Percentiles rank a stretch among this genome's conserved stretches.
Conservation (phyloP, 768 basidiomycete species). For the Macrolepiota albuminosa region DNA sequence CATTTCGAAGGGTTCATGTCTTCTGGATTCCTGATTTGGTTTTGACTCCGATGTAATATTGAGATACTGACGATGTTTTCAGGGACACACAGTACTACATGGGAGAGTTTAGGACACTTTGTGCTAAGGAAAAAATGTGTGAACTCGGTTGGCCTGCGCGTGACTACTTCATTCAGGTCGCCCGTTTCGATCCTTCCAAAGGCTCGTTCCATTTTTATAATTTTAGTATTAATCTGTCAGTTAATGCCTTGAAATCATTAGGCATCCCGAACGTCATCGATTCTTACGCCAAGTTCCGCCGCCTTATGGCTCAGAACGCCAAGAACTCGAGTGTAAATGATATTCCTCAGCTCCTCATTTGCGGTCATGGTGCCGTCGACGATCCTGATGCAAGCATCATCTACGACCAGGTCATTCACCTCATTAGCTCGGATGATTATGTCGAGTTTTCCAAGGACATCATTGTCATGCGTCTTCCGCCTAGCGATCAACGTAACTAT, state of each 20-base stretch:
- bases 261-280: constrained; percentile 84
- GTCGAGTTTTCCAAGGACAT: constrained; percentile 56
- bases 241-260: constrained; percentile 24
- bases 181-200: constrained; percentile 87
- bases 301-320: constrained; percentile 45
- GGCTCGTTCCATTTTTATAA: constrained; percentile 20
- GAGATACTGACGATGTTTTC: not conserved
- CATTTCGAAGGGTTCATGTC: not conserved
- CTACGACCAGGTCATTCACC: constrained; percentile 71
- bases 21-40: not conserved
- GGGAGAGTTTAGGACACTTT: constrained; percentile 80
- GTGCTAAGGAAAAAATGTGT: constrained; percentile 74
- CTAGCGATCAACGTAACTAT: constrained; percentile 75
- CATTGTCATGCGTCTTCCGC: constrained; percentile 73
- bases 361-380: constrained; percentile 91
- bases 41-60: not conserved
- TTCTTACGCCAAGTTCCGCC: constrained; percentile 81
- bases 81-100: constrained; percentile 85
- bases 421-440: constrained; percentile 50
- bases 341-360: constrained; percentile 72
- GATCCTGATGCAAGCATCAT: constrained; percentile 94
- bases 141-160: constrained; percentile 76
- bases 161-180: constrained; percentile 86
- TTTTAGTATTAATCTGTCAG: not conserved
- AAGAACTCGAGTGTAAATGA: constrained; percentile 42